Base-by-base conservation (phyloP, 2,329 filamentous ascomycete species). In the Periglandula ipomoeae region DNA sequence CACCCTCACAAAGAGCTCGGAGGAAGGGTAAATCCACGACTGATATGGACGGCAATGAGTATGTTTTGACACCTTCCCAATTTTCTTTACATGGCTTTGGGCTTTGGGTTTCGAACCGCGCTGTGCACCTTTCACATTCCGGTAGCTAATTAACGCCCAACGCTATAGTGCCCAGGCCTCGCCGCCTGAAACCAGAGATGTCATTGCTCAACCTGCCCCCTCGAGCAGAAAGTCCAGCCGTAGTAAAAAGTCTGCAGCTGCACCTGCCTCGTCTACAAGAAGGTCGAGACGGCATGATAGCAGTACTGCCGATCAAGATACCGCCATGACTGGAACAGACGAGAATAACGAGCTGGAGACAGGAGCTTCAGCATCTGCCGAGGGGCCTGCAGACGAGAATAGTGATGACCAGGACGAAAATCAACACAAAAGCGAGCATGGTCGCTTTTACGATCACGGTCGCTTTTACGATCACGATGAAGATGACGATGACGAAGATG, bases 31-130 rank as follows among this genome's bases (percentile, higher is more conserved):
- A 83, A 67, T 74, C 67, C 52, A 57, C 73, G 56, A 74, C 74
- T 64, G 76, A 74, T 63, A 91, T 90, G 87, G 87, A 87, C 62
- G 82, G 78, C 67, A 76, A 78, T 68, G 81, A 80, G 85, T 89
- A 77, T 57, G 63, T 64, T 40, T 24, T 30, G 15, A 13, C 13
- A 9, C 6, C 24, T 20, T 6, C 22, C 8, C 7, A 10, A 3
- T 20, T 20, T 11, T 6, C n/a, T 26, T 17, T 13, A 11, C 19
- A 22, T 23, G 8, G 38, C 27, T 5, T 17, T 24, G 22, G 3
- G 17, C 35, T 30, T 38, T 15, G 40, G 10, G 22, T 32, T 13
- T 9, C 17, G 19, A 19, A 19, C 13, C 11, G 4, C 11, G 13
- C 15, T 19, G 11, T 15, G 17, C 19, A 15, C 19, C 27, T n/a